These are phyloP conservation scores for Escovopsis weberi DNA, from an alignment of 2,329 filamentous ascomycete genomes.

Conservation along the genomic window DNA sequence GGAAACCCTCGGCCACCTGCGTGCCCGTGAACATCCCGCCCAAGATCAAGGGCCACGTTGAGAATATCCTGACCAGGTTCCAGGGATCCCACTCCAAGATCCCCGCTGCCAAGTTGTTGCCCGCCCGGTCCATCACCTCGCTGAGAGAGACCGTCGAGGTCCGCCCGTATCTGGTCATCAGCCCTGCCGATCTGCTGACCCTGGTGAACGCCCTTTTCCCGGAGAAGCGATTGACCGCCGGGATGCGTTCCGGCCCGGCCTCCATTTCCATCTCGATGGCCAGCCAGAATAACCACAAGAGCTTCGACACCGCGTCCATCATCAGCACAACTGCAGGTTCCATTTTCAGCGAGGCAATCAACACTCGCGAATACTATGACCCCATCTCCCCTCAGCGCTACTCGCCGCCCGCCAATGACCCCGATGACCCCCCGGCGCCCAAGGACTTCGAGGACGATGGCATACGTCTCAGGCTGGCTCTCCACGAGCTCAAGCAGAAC, in stretches of 20 bases:
- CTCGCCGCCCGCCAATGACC: slow-evolving; percentile 36
- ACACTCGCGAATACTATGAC: slow-evolving; percentile 48
- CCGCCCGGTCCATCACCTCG: slow-evolving; percentile 57
- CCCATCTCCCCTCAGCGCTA: slow-evolving; percentile 37
- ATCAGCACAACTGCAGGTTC: slow-evolving; percentile 61
- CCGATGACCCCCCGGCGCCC: slow-evolving; percentile 26
- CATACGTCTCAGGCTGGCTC: slow-evolving; percentile 48
- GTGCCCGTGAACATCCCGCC: slow-evolving; percentile 35
- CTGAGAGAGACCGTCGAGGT: slow-evolving; percentile 64
- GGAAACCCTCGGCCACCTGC: slow-evolving; percentile 42
- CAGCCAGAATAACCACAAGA: slow-evolving; percentile 30
- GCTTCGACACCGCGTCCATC: slow-evolving; percentile 53
- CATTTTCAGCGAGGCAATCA: slow-evolving; percentile 53
- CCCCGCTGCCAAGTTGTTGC: slow-evolving; percentile 44
- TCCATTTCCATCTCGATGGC: slow-evolving; percentile 52
- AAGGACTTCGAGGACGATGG: slow-evolving; percentile 50
- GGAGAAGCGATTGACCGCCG: slow-evolving; percentile 49
- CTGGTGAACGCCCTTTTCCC: slow-evolving; percentile 76
- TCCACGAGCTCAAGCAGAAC: slow-evolving; percentile 55
- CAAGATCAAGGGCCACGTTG: slow-evolving; percentile 52
- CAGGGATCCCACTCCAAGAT: slow-evolving; percentile 35
- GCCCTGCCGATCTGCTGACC: slow-evolving; percentile 64
- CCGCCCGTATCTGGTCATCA: slow-evolving; percentile 66
- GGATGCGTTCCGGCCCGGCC: slow-evolving; percentile 49
- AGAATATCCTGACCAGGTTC: slow-evolving; percentile 55